phyloP scores from a whole-genome alignment of 2,329 filamentous ascomycete species.

The Cyphellophora europaea region DNA sequence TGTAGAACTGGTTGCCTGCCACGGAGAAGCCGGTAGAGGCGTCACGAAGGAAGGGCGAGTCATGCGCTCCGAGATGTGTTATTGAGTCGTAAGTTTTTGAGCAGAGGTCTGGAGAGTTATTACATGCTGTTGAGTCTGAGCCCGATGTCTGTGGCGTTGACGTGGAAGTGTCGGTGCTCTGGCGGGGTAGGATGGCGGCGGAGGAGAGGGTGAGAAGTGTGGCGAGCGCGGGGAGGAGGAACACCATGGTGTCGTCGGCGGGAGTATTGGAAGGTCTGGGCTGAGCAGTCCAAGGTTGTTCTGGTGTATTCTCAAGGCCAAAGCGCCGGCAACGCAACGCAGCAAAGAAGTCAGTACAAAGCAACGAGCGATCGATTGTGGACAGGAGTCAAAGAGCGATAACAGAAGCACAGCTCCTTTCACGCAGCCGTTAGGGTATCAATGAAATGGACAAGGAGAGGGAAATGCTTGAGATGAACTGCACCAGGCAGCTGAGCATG shows the following conservation, averaged over 20 bases:
- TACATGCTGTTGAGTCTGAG: conserved; percentile 52
- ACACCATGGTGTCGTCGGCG: conserved; percentile 8
- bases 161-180: neutral
- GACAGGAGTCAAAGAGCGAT: no score
- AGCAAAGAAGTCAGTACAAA: no score
- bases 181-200: conserved; percentile 4
- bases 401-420: no score
- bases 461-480: no score
- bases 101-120: conserved; percentile 72
- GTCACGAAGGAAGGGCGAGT: conserved; percentile 63
- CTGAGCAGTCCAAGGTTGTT: no score
- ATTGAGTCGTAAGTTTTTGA: conserved; percentile 62
- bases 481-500: no score
- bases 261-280: no score
- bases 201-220: conserved; percentile 7
- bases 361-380: no score
- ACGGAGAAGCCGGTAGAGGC: conserved; percentile 50
- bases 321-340: no score
- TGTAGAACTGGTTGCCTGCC: conserved; percentile 62
- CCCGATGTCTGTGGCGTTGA: neutral
- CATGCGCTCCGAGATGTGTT: conserved; percentile 69
- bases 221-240: conserved; percentile 6
- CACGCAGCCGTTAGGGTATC: no score
- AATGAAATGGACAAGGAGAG: no score
- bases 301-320: no score